Evolutionary conservation across 441 rosid genomes (phyloP).

Genomic region (Daphne laureola): DNA sequence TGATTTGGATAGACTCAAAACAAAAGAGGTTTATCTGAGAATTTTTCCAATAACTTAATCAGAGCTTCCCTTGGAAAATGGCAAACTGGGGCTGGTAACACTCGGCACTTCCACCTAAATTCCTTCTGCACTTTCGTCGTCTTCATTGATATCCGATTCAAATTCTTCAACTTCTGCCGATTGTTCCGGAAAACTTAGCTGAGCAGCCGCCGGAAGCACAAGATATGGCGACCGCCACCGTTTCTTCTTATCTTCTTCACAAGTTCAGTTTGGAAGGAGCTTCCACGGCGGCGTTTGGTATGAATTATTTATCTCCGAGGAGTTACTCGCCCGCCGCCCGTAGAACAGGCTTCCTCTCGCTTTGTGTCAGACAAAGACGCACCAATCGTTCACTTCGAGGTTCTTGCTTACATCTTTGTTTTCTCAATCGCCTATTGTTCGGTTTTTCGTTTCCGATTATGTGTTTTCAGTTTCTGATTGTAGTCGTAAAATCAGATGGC

Average conservation of each 20-base stretch:
- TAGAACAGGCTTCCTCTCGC: conserved; percentile 22
- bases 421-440: neutral
- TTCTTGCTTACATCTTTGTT: conserved; percentile 9
- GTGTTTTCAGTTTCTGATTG: no score
- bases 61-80: no score
- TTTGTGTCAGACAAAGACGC: conserved; percentile 27
- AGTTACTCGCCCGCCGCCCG: conserved; percentile 15
- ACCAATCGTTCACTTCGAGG: conserved; percentile 38
- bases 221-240: conserved; percentile 34
- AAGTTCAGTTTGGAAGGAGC: conserved; percentile 18
- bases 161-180: neutral
- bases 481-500: no score
- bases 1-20: no score
- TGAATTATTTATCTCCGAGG: conserved; percentile 32
- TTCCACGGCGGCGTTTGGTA: conserved; percentile 18
- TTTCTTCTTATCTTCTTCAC: conserved; percentile 18
- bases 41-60: no score
- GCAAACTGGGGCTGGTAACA: no score
- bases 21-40: no score
- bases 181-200: no score
- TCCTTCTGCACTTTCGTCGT: neutral
- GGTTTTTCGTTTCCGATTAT: neutral
- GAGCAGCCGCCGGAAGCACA: no score
- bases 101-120: neutral
- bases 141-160: neutral